phyloP scores from a whole-genome alignment of 176 grass and related monocot genomes.

The Oryza officinalis region DNA sequence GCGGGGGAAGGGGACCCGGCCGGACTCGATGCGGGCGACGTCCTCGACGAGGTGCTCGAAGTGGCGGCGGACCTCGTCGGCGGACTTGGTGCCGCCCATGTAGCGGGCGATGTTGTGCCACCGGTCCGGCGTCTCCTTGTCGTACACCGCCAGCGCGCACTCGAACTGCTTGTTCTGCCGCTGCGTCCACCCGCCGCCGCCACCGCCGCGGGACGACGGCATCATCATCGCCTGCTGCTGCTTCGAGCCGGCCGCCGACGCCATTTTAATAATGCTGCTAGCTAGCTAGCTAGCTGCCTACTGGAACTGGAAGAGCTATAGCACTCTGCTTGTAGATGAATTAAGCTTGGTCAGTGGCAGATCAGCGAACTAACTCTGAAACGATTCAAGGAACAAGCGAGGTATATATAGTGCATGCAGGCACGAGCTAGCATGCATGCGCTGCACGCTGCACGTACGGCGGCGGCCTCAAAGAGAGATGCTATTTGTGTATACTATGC shows the following conservation, averaged over 20 bases:
- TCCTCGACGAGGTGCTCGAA: conserved; percentile 63
- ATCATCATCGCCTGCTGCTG: neutral
- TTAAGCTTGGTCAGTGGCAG: neutral
- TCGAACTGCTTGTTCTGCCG: conserved; percentile 78
- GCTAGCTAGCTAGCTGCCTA: neutral
- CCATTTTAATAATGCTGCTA: neutral
- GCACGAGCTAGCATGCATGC: neutral
- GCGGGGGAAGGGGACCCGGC: neutral
- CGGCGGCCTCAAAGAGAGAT: neutral
- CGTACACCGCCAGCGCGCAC: conserved; percentile 71
- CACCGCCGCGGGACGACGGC: conserved; percentile 27
- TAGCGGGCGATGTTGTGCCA: conserved; percentile 64
- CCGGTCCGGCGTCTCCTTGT: conserved; percentile 62
- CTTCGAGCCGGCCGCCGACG: neutral
- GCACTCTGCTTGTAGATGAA: too few relatives aligned
- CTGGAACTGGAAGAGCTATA: too few relatives aligned
- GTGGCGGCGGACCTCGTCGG: conserved; percentile 70
- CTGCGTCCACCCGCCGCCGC: conserved; percentile 53
- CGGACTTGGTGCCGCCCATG: conserved; percentile 63
- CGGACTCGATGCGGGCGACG: conserved; percentile 63
- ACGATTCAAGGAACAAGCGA: neutral
- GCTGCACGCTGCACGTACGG: neutral
- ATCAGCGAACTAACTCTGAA: neutral
- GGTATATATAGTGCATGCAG: neutral
- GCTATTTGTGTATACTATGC: neutral